Evolutionary conservation across 2,329 filamentous ascomycete genomes (phyloP).

Genomic region (Aureobasidium sp.): DNA sequence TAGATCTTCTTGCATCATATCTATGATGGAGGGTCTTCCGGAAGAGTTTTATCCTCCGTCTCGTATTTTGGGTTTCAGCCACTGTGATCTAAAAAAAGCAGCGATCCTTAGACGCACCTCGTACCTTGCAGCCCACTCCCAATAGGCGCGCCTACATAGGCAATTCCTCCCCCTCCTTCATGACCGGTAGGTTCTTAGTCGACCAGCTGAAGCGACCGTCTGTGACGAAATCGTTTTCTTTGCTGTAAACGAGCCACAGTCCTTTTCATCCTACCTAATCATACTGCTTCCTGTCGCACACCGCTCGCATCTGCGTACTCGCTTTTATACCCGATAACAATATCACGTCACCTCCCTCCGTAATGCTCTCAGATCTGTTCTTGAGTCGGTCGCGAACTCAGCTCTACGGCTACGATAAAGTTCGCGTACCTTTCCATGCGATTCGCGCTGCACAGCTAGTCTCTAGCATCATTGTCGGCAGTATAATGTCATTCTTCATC

Average conservation of each 20-base stretch:
- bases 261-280: background rate
- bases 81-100: conserved; percentile 19
- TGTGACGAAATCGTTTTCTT: conserved; percentile 1
- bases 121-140: conserved; percentile 19
- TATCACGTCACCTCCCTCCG: background rate
- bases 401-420: conserved; percentile 47
- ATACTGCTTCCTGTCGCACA: background rate
- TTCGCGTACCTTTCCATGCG: conserved; percentile 45
- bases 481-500: conserved; percentile 63
- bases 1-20: conserved; percentile 9
- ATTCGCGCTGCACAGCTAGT: conserved; percentile 46
- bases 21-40: conserved; percentile 5
- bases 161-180: conserved; percentile 11
- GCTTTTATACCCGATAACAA: background rate
- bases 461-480: conserved; percentile 54
- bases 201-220: conserved; percentile 8
- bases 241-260: conserved; percentile 7
- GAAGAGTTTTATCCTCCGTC: conserved; percentile 16
- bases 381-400: conserved; percentile 35
- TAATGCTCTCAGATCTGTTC: conserved; percentile 18
- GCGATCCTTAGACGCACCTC: conserved; percentile 16
- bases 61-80: conserved; percentile 18
- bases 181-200: conserved; percentile 12
- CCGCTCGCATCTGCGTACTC: background rate
- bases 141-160: conserved; percentile 15